A percentile compares a stretch with the other conserved stretches of the same genome.
Evolutionary conservation across 257 asterid species (phyloP).

Genomic region (Rhazya stricta): DNA sequence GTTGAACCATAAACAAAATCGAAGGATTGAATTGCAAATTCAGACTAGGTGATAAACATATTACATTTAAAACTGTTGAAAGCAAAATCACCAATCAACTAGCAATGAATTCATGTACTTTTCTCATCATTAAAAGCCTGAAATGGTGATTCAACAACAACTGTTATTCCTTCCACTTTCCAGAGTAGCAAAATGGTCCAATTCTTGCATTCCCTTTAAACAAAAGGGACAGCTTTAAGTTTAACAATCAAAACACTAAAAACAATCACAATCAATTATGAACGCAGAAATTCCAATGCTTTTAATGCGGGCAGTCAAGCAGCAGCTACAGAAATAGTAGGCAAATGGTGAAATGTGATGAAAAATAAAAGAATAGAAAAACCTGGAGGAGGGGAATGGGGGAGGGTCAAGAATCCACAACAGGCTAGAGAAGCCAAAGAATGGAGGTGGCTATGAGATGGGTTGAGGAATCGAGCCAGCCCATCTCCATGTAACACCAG

Average conservation of each 20-base stretch:
- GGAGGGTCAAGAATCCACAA: slow-evolving; percentile 74
- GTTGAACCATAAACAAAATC: not conserved
- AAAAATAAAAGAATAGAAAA: not conserved
- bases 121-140: not conserved
- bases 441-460: slow-evolving; percentile 61
- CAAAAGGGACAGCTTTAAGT: not conserved
- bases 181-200: not conserved
- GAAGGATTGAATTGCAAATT: not conserved
- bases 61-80: not conserved
- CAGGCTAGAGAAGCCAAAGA: slow-evolving; percentile 66
- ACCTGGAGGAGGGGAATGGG: slow-evolving; percentile 67
- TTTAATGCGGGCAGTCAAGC: not conserved
- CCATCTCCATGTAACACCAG: slow-evolving; percentile 78
- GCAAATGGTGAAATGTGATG: not conserved
- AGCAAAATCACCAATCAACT: not conserved
- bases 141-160: not conserved
- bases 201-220: not conserved
- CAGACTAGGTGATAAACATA: not conserved
- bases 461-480: slow-evolving; percentile 50
- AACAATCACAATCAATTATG: not conserved
- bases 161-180: not conserved
- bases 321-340: not conserved
- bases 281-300: not conserved
- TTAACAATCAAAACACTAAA: not conserved
- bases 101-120: not conserved